Conservation (phyloP, 768 basidiomycete species). For the Serendipita sp. region DNA sequence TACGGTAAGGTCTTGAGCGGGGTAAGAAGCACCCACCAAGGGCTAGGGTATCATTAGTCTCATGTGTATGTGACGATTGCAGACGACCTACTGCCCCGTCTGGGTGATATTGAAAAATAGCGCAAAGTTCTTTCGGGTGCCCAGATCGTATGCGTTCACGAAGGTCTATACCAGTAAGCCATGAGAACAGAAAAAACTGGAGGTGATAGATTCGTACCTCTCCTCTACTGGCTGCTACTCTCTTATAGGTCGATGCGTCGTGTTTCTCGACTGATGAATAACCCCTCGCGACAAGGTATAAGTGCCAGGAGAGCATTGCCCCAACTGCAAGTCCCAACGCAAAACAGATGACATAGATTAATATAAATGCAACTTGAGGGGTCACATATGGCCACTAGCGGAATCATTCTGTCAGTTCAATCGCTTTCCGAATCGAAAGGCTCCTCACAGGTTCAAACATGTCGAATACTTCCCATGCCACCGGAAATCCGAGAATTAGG, state of each 20-base stretch:
- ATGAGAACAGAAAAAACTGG: background rate
- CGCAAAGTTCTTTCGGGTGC: conserved; percentile 47
- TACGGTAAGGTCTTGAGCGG: conserved; percentile 68
- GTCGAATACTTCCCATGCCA: conserved; percentile 42
- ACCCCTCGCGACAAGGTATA: conserved; percentile 51
- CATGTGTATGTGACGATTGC: background rate
- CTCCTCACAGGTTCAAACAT: conserved; percentile 20
- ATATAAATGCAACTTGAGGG: conserved; percentile 51
- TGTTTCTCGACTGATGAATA: conserved; percentile 87
- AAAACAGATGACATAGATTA: conserved; percentile 56
- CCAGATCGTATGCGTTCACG: conserved; percentile 83
- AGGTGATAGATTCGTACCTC: conserved; percentile 32
- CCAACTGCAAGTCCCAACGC: conserved; percentile 63
- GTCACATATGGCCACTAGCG: conserved; percentile 41
- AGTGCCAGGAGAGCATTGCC: conserved; percentile 55
- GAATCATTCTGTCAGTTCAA: conserved; percentile 9
- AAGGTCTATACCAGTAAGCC: conserved; percentile 34
- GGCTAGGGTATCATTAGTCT: conserved; percentile 26
- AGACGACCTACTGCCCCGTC: conserved; percentile 55
- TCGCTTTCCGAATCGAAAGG: background rate
- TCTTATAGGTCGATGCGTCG: conserved; percentile 66
- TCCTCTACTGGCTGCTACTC: conserved; percentile 46
- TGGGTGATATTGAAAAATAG: conserved; percentile 78
- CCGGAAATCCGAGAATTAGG: conserved; percentile 42
- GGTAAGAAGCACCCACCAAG: conserved; percentile 60